Conservation (phyloP, 75 land plant genomes). For the Sequoia sempervirens region DNA sequence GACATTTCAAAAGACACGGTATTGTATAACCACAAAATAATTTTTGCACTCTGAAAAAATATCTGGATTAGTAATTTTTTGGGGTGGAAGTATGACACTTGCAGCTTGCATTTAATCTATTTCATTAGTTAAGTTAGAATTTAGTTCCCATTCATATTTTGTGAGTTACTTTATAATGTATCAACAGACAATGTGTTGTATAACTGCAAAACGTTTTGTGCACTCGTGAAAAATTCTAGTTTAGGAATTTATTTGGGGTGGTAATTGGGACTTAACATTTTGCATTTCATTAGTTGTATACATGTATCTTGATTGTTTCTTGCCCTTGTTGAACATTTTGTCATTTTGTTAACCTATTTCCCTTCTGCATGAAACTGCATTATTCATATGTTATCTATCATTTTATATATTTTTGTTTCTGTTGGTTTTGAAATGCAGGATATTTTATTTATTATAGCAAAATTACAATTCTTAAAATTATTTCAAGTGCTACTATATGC, state of each 20-base stretch:
- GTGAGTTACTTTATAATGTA: neutral
- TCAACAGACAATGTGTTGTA: neutral
- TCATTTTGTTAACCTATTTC: neutral
- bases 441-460: neutral
- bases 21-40: neutral
- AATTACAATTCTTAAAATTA: neutral
- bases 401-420: neutral
- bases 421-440: neutral
- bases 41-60: neutral
- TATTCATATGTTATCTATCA: neutral
- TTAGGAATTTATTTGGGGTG: neutral
- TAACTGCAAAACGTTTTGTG: no score
- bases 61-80: neutral
- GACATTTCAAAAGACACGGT: neutral
- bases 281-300: neutral
- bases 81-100: neutral
- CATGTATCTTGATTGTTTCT: neutral
- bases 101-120: neutral
- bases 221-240: neutral
- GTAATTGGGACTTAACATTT: neutral
- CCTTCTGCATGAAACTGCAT: neutral
- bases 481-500: neutral
- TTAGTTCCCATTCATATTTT: neutral
- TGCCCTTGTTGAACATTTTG: neutral
- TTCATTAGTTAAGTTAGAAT: neutral